Conservation (phyloP, 2,329 filamentous ascomycete genomes). For the Alternaria sp. region DNA sequence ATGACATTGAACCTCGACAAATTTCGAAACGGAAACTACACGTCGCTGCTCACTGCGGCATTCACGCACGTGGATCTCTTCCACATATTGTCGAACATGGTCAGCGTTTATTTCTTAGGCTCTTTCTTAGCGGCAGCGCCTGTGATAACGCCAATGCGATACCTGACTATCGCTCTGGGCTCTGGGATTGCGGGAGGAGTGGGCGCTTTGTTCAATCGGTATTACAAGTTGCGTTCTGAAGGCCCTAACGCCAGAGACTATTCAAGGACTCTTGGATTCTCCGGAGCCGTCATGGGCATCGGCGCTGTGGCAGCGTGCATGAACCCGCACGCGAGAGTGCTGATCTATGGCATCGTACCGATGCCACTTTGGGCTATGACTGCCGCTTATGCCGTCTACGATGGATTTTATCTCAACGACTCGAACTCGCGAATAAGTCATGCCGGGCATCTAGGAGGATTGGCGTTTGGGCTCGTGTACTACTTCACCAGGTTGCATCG, state of each 20-base stretch:
- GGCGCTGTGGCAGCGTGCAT: slow-evolving; percentile 49
- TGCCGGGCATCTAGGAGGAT: slow-evolving; percentile 55
- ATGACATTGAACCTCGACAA: slow-evolving; percentile 43
- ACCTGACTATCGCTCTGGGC: slow-evolving; percentile 39
- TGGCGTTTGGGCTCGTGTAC: slow-evolving; percentile 48
- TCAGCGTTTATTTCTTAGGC: slow-evolving; percentile 50
- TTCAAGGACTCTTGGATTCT: slow-evolving; percentile 40
- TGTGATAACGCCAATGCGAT: slow-evolving; percentile 32
- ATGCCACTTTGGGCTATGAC: slow-evolving; percentile 51
- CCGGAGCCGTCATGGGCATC: slow-evolving; percentile 52
- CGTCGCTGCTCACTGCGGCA: slow-evolving; percentile 48
- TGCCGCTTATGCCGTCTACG: slow-evolving; percentile 45
- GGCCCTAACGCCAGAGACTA: slow-evolving; percentile 5
- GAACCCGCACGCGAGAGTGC: slow-evolving; percentile 41
- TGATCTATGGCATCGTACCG: slow-evolving; percentile 48
- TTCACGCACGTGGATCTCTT: slow-evolving; percentile 48
- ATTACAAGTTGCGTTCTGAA: slow-evolving; percentile 6
- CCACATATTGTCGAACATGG: slow-evolving; percentile 54
- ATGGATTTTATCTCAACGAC: slow-evolving; percentile 49
- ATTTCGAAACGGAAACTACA: slow-evolving; percentile 39
- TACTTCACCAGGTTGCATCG: slow-evolving; percentile 32
- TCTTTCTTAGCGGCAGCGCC: slow-evolving; percentile 39
- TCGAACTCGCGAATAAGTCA: slow-evolving; percentile 44
- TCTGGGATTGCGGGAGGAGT: slow-evolving; percentile 35
- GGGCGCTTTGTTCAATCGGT: slow-evolving; percentile 21